Evolutionary conservation across 306 rosid species (phyloP).

Genomic region (Phaseolus lunatus): DNA sequence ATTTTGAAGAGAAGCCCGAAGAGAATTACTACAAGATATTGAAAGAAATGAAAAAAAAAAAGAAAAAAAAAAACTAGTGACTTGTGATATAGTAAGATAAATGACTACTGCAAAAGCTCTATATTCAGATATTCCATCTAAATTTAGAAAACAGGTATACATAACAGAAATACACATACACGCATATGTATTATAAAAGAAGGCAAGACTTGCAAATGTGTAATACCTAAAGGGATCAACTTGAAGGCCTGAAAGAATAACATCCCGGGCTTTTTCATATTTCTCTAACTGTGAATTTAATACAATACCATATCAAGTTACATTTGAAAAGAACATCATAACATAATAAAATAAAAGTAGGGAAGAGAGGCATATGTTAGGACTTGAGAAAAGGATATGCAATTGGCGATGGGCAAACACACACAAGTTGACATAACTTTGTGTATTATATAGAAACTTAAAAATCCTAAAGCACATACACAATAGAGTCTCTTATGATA

Average conservation of each 20-base stretch:
- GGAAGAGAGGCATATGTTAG: conserved; percentile 30
- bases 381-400: conserved; percentile 1
- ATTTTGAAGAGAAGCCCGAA: conserved; percentile 68
- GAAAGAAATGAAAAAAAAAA: conserved; percentile 42
- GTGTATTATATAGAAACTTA: conserved; percentile 26
- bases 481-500: neutral
- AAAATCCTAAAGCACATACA: conserved; percentile 7
- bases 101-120: conserved; percentile 35
- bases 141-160: conserved; percentile 13
- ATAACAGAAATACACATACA: neutral
- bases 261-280: conserved; percentile 83
- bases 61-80: neutral
- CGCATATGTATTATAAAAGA: neutral
- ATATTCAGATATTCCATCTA: conserved; percentile 34
- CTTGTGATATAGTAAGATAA: conserved; percentile 39
- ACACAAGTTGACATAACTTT: conserved; percentile 13
- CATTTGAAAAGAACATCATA: conserved; percentile 24
- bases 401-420: conserved; percentile 37
- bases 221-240: conserved; percentile 82
- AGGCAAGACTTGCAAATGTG: conserved; percentile 24
- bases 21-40: conserved; percentile 70
- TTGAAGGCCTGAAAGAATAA: conserved; percentile 90
- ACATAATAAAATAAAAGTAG: conserved; percentile 32
- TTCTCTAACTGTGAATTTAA: conserved; percentile 81
- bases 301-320: conserved; percentile 32